Percentiles rank a stretch among this genome's conserved stretches.
phyloP scores from a whole-genome alignment of 495 filamentous ascomycete genomes.

The Trichocladium uniseriatum region DNA sequence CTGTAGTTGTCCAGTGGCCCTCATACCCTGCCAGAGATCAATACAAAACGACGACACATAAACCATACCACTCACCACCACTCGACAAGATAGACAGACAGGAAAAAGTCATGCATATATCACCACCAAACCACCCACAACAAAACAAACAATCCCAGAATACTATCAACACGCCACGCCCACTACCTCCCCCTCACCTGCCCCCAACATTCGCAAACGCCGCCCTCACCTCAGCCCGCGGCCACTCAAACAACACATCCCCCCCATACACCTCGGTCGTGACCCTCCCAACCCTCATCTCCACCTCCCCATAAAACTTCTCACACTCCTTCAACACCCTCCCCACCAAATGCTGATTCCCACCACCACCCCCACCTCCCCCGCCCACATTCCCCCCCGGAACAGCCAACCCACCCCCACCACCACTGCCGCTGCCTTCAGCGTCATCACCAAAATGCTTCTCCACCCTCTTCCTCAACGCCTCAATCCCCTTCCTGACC shows the following conservation, averaged over 20 bases:
- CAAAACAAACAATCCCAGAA: not conserved
- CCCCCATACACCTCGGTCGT: conserved; percentile 48
- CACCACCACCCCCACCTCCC: conserved; percentile 4
- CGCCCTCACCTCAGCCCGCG: conserved; percentile 41
- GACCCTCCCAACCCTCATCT: conserved; percentile 59
- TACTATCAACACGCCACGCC: not conserved
- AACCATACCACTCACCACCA: no score
- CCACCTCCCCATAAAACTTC: conserved; percentile 61
- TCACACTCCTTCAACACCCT: conserved; percentile 79
- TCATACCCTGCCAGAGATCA: no score
- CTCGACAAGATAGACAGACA: no score
- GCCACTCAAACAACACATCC: conserved; percentile 48
- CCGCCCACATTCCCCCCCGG: not conserved
- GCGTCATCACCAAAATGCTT: conserved; percentile 92
- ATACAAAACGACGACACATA: no score
- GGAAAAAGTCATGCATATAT: not conserved
- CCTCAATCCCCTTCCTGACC: conserved; percentile 72
- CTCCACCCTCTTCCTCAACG: conserved; percentile 79
- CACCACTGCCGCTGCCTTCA: conserved; percentile 31
- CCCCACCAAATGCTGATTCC: conserved; percentile 52
- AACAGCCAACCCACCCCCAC: not conserved
- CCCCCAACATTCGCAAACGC: conserved; percentile 38
- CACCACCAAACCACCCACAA: not conserved
- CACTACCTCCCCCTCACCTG: conserved; percentile 7
- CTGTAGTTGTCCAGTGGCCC: no score